A percentile compares a stretch with the other conserved stretches of the same genome.
Evolutionary conservation across 805 yeast species (phyloP).

Genomic region (Metschnikowia santaceciliae): DNA sequence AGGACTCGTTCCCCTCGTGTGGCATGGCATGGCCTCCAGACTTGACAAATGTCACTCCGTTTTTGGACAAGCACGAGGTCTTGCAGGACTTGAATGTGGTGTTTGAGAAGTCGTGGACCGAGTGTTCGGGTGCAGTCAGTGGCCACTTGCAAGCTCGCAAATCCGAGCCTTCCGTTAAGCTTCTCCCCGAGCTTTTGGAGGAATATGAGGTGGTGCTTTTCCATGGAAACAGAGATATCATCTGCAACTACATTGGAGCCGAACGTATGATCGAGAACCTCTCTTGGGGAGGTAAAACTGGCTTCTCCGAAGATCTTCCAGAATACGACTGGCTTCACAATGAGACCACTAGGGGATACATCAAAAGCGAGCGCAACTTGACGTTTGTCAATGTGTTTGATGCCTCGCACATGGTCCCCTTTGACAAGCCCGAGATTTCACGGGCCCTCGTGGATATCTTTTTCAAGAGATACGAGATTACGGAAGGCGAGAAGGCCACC

Average conservation of each 20-base stretch:
- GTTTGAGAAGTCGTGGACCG: slow-evolving; percentile 57
- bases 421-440: slow-evolving; percentile 66
- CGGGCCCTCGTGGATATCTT: slow-evolving; percentile 64
- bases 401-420: slow-evolving; percentile 93
- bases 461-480: slow-evolving; percentile 14
- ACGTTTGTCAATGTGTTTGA: slow-evolving; percentile 70
- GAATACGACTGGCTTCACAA: slow-evolving; percentile 44
- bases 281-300: slow-evolving; percentile 53
- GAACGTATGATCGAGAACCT: slow-evolving; percentile 59
- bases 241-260: slow-evolving; percentile 81
- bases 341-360: slow-evolving; percentile 33
- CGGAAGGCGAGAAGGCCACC: slow-evolving; percentile 12
- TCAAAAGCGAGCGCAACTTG: slow-evolving; percentile 58
- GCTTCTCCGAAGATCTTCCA: slow-evolving; percentile 40
- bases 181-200: slow-evolving; percentile 64
- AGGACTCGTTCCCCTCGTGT: slow-evolving; percentile 77
- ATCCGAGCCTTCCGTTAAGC: slow-evolving; percentile 56
- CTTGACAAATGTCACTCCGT: slow-evolving; percentile 45
- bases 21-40: slow-evolving; percentile 91
- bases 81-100: slow-evolving; percentile 49
- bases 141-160: slow-evolving; percentile 45
- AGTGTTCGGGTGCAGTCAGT: slow-evolving; percentile 67
- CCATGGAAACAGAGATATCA: slow-evolving; percentile 84
- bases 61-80: slow-evolving; percentile 46
- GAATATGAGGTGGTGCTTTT: slow-evolving; percentile 65